A percentile compares a stretch with the other conserved stretches of the same genome.
Conservation (phyloP, 306 rosid species). For the Trifolium subterraneum region DNA sequence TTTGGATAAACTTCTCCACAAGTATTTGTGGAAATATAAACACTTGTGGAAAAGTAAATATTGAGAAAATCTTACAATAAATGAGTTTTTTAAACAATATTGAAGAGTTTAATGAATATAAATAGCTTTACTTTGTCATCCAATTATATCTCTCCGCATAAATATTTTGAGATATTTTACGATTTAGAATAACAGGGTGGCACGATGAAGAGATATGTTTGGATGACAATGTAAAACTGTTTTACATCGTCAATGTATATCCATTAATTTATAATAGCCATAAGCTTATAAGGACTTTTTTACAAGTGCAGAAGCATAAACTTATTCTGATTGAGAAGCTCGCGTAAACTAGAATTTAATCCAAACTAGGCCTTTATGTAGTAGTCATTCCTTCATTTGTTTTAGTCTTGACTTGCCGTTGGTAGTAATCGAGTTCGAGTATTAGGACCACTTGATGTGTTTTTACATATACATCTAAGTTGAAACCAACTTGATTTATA, state of each 20-base stretch:
- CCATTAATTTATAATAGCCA: neutral
- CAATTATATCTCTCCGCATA: neutral
- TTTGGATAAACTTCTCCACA: neutral
- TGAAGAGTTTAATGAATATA: neutral
- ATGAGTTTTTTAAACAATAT: neutral
- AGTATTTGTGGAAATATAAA: neutral
- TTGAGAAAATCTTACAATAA: neutral
- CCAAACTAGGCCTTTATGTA: neutral
- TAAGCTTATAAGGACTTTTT: neutral
- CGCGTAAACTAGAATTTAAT: neutral
- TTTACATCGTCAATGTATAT: neutral
- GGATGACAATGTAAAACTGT: neutral
- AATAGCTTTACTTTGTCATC: neutral
- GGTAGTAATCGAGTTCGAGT: neutral
- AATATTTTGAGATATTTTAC: neutral
- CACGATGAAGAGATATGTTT: neutral
- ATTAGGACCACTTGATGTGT: slow-evolving; percentile 1
- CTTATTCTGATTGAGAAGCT: neutral
- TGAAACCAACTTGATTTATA: neutral
- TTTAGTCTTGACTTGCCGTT: slow-evolving; percentile 15
- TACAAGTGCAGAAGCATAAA: neutral
- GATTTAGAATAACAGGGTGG: neutral
- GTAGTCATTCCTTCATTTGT: neutral
- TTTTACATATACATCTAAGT: slow-evolving; percentile 1
- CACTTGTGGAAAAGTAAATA: neutral